These are phyloP conservation scores for Domatiomyces catenatus DNA, from an alignment of 2,329 filamentous ascomycete species.

Conservation along the genomic window DNA sequence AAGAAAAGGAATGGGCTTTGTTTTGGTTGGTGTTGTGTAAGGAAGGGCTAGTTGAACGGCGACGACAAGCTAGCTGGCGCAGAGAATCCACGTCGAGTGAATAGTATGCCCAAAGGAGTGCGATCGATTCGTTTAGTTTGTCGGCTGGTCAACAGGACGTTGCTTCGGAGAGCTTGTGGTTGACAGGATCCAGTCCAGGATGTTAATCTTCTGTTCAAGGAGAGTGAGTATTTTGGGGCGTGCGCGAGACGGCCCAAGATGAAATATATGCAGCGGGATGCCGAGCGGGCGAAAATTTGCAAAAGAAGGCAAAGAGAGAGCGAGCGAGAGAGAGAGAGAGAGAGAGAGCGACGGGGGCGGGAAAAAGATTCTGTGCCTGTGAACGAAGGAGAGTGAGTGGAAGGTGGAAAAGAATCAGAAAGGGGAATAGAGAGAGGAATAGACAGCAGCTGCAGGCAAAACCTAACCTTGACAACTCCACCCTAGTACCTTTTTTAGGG, in stretches of 20 bases:
- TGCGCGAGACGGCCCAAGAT: not conserved
- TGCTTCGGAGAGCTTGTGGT: not conserved
- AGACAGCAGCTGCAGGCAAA: not conserved
- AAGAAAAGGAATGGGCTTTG: not conserved
- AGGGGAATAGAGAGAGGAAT: not conserved
- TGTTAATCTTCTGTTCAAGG: not conserved
- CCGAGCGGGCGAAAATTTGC: not conserved
- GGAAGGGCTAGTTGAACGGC: not conserved
- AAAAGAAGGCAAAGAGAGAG: not conserved
- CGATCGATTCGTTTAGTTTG: not conserved
- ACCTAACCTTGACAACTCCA: not conserved
- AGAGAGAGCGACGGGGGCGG: conserved; percentile 3
- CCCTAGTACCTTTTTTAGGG: not conserved
- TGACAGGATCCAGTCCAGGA: not conserved
- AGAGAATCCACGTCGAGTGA: not conserved
- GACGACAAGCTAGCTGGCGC: not conserved
- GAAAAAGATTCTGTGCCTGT: not conserved
- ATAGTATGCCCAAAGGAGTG: conserved; percentile 6
- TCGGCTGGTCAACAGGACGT: not conserved
- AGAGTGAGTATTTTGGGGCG: not conserved
- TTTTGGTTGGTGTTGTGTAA: not conserved
- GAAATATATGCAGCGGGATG: not conserved
- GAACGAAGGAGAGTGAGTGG: conserved; percentile 7
- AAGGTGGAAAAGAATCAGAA: conserved; percentile 8
- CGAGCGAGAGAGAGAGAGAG: conserved; percentile 5